Percentiles rank a stretch among this genome's conserved stretches.
phyloP scores from a whole-genome alignment of 2,329 filamentous ascomycete species.

The Thermochaetoides dissita region DNA sequence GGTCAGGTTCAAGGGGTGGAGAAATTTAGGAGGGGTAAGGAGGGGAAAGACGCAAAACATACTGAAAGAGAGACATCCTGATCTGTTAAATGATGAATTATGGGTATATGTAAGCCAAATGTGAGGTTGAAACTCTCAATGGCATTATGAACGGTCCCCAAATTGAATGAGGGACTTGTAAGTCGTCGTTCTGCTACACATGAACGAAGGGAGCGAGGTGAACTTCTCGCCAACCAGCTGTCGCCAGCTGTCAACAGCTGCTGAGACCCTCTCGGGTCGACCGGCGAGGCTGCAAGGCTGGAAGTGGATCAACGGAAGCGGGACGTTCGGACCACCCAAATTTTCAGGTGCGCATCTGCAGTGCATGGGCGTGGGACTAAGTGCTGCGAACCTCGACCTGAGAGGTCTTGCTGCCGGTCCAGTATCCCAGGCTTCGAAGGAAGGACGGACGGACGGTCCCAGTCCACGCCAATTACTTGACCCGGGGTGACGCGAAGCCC shows the following conservation, averaged over 20 bases:
- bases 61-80: slow-evolving; percentile 19
- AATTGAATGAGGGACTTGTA: background rate
- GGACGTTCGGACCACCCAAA: slow-evolving; percentile 16
- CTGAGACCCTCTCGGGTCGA: too few relatives aligned
- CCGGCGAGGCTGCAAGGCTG: too few relatives aligned
- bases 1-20: background rate
- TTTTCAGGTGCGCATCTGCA: slow-evolving; percentile 7
- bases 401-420: background rate
- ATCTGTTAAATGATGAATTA: background rate
- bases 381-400: background rate
- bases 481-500: background rate
- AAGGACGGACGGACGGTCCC: slow-evolving; percentile 1
- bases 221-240: background rate
- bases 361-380: too few relatives aligned
- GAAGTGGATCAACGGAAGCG: too few relatives aligned
- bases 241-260: too few relatives aligned
- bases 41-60: slow-evolving; percentile 1
- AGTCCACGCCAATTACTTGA: background rate
- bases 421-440: slow-evolving; percentile 1
- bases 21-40: background rate
- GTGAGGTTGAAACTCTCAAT: background rate
- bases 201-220: slow-evolving; percentile 4
- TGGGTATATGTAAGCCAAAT: background rate
- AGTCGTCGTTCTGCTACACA: background rate
- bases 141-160: background rate